Percentiles rank a stretch among this genome's conserved stretches.
Conservation (phyloP, 495 filamentous ascomycete genomes). For the Mytilinidion resinicola region DNA sequence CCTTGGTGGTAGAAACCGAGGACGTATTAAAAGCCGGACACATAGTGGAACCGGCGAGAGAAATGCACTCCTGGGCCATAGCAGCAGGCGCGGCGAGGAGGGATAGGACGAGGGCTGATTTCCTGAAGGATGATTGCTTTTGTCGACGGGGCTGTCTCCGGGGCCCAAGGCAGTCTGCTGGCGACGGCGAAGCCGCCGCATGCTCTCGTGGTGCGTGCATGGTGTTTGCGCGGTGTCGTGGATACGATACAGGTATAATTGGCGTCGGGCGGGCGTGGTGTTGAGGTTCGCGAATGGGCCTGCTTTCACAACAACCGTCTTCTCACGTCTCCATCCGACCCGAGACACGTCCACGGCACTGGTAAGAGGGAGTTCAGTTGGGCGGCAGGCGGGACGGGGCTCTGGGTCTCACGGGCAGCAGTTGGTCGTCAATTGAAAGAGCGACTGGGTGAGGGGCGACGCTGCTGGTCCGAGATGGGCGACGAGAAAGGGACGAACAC, state of each 20-base stretch:
- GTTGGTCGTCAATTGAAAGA: constrained; percentile 1
- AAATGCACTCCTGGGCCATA: constrained; percentile 56
- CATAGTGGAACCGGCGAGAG: constrained; percentile 67
- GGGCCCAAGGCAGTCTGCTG: constrained; percentile 6
- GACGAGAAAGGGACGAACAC: background rate
- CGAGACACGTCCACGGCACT: no score
- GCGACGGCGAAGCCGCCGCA: background rate
- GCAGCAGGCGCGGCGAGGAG: constrained; percentile 25
- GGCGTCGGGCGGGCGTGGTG: no score
- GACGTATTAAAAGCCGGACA: constrained; percentile 81
- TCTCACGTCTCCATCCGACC: constrained; percentile 1
- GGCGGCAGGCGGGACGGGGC: no score
- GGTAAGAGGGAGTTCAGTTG: no score
- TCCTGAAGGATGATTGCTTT: constrained; percentile 5
- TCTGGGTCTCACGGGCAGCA: no score
- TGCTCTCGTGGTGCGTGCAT: background rate
- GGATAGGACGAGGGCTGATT: constrained; percentile 16
- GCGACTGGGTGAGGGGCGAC: constrained; percentile 1
- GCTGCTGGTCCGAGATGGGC: background rate
- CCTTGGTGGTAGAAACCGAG: constrained; percentile 68
- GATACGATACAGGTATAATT: no score
- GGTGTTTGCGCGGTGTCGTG: no score
- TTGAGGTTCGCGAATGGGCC: no score
- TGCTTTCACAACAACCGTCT: no score
- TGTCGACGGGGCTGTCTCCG: constrained; percentile 9